phyloP scores from a whole-genome alignment of 352 stramenopile genomes.

The Pythium brassicae region DNA sequence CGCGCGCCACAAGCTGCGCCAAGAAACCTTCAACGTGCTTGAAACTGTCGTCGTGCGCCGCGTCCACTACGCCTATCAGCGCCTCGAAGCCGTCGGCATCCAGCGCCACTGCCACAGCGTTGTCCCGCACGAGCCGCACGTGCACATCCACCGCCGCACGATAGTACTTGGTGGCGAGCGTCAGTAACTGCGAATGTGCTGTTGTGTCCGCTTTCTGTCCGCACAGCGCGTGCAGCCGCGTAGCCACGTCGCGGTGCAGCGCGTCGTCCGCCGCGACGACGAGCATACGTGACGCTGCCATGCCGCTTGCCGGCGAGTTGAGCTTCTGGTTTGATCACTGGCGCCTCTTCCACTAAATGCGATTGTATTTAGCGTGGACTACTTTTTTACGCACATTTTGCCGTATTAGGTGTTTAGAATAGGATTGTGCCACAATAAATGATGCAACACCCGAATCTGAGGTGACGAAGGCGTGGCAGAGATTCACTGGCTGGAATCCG shows the following conservation, averaged over 20 bases:
- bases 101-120: conserved; percentile 29
- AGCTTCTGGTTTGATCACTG: not conserved
- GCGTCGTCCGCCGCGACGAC: conserved; percentile 35
- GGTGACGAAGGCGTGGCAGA: too few relatives aligned
- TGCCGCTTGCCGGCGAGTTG: not conserved
- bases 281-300: conserved; percentile 21
- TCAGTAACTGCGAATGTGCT: conserved; percentile 19
- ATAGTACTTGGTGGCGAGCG: conserved; percentile 71
- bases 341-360: not conserved
- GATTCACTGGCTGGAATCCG: too few relatives aligned
- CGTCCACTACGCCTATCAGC: conserved; percentile 51
- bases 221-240: conserved; percentile 28
- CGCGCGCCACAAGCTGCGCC: conserved; percentile 37
- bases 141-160: conserved; percentile 49
- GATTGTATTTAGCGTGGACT: not conserved
- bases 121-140: conserved; percentile 35
- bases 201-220: conserved; percentile 9
- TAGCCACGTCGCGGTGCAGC: conserved; percentile 17
- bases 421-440: too few relatives aligned
- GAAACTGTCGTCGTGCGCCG: conserved; percentile 32
- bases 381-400: too few relatives aligned
- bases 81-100: conserved; percentile 54
- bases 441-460: too few relatives aligned
- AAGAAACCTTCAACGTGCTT: conserved; percentile 34
- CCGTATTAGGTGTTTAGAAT: too few relatives aligned